Conservation (phyloP, 108 stramenopile species). For the Nitzschia putrida region DNA sequence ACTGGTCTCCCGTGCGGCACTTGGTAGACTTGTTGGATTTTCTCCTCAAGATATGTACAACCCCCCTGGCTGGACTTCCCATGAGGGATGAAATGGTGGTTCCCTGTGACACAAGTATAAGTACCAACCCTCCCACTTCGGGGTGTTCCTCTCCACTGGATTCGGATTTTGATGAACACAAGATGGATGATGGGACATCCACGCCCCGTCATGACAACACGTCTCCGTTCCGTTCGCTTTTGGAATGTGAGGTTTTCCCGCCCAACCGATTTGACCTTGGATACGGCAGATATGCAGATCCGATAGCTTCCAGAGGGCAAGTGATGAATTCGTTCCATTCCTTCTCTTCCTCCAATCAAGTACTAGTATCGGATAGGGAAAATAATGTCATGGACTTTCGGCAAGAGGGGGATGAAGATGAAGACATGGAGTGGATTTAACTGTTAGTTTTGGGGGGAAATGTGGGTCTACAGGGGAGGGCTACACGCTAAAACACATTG, state of each 20-base stretch:
- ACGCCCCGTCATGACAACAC: not conserved
- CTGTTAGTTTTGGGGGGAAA: too few species aligned
- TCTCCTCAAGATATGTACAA: constrained; percentile 6
- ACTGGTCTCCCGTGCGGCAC: constrained; percentile 58
- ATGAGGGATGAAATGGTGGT: too few species aligned
- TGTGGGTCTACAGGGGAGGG: too few species aligned
- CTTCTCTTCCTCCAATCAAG: too few species aligned
- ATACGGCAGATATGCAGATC: constrained; percentile 22
- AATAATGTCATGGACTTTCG: too few species aligned
- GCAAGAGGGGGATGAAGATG: too few species aligned
- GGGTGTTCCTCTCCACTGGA: not conserved
- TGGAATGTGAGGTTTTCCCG: constrained; percentile 12
- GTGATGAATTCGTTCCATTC: too few species aligned
- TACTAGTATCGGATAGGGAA: too few species aligned
- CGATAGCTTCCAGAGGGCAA: not conserved
- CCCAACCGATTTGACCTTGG: constrained; percentile 51
- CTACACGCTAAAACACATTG: too few species aligned
- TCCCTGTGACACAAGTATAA: not conserved
- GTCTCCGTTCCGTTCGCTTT: not conserved
- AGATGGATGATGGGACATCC: constrained; percentile 3
- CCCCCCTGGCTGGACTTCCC: too few species aligned
- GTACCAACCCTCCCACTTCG: not conserved
- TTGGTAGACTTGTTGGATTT: constrained; percentile 64
- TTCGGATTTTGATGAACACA: constrained; percentile 10
- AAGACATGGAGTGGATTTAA: too few species aligned